Percentiles rank a stretch among this genome's conserved stretches.
phyloP scores from a whole-genome alignment of 257 asterid species.

The Agastache rugosa region DNA sequence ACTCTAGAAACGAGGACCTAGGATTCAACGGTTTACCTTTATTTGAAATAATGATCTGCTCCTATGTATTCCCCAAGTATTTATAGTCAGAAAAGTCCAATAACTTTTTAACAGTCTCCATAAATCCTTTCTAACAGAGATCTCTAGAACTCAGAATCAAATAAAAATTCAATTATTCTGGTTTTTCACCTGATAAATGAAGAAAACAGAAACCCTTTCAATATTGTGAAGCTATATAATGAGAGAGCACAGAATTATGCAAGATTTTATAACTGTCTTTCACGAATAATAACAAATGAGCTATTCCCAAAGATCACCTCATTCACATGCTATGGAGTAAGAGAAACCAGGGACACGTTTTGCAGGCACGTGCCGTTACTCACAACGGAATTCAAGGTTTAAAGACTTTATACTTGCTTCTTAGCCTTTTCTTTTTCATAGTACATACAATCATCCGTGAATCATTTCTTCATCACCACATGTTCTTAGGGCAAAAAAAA shows the following conservation, averaged over 20 bases:
- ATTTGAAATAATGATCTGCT: constrained; percentile 9
- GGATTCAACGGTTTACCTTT: neutral
- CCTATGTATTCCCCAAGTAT: constrained; percentile 12
- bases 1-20: neutral
- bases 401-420: neutral
- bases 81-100: neutral
- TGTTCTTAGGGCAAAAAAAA: neutral
- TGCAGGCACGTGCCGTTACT: neutral
- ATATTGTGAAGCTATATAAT: neutral
- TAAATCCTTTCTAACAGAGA: neutral
- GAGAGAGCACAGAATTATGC: neutral
- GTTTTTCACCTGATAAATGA: neutral
- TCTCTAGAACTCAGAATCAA: neutral
- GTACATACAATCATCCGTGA: neutral
- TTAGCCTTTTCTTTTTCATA: neutral
- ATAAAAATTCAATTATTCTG: neutral
- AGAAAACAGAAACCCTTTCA: neutral
- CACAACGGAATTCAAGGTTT: constrained; percentile 9
- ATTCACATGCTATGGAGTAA: neutral
- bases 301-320: neutral
- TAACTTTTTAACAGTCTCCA: constrained; percentile 2
- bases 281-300: neutral
- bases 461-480: neutral
- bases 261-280: neutral
- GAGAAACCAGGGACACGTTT: neutral